phyloP scores from a whole-genome alignment of 2,329 filamentous ascomycete genomes.

The Diplodia seriata region DNA sequence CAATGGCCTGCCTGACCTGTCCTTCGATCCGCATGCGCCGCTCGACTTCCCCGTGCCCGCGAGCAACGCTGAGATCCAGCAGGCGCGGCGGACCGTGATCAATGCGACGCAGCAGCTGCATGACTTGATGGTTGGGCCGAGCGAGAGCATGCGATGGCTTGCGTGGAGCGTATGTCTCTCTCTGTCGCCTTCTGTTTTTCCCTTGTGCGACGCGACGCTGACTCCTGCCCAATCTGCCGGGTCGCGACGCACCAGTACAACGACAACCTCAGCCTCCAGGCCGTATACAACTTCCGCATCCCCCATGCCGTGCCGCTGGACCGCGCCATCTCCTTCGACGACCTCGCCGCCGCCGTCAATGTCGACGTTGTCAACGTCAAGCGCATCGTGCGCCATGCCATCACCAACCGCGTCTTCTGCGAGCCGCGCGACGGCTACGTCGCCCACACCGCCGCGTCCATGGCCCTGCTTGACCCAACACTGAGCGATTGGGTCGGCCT shows the following conservation, averaged over 20 bases:
- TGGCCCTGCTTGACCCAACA: constrained; percentile 31
- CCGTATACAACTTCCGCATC: constrained; percentile 35
- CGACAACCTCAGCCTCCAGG: constrained; percentile 35
- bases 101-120: constrained; percentile 38
- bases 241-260: constrained; percentile 32
- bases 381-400: constrained; percentile 51
- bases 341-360: constrained; percentile 27
- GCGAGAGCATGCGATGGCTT: constrained; percentile 35
- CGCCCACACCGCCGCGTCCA: constrained; percentile 47
- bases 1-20: constrained; percentile 33
- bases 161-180: constrained; percentile 36
- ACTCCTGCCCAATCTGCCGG: background rate
- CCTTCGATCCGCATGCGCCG: constrained; percentile 35
- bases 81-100: constrained; percentile 35
- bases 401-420: constrained; percentile 50
- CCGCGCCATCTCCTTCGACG: constrained; percentile 31
- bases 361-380: constrained; percentile 37
- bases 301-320: constrained; percentile 34
- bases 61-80: constrained; percentile 34
- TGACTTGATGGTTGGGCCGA: constrained; percentile 37
- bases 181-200: constrained; percentile 4
- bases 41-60: constrained; percentile 35
- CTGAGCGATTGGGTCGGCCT: constrained; percentile 35
- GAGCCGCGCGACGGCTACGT: constrained; percentile 50
- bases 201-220: constrained; percentile 16